phyloP scores from a whole-genome alignment of 1,284 basidiomycete species.

The Heterobasidion irregulare region DNA sequence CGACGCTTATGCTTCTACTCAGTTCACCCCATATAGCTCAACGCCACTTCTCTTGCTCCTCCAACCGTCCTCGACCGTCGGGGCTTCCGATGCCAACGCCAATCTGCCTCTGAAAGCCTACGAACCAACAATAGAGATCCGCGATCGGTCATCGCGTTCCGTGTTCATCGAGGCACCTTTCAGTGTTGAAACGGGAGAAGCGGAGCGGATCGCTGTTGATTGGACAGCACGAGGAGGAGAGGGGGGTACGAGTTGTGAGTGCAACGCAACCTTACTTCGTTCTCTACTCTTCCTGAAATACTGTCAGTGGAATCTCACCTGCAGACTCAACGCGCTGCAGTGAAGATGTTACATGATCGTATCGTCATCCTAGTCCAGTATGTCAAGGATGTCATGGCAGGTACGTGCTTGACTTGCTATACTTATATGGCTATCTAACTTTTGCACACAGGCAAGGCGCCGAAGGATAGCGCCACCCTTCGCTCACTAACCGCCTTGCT shows the following conservation, averaged over 20 bases:
- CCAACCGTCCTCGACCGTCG: constrained; percentile 46
- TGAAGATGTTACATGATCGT: constrained; percentile 92
- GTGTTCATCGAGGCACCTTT: constrained; percentile 80
- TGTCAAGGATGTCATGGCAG: constrained; percentile 65
- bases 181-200: constrained; percentile 95
- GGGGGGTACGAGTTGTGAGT: constrained; percentile 70
- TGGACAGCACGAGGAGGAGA: constrained; percentile 89
- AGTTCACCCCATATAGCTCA: constrained; percentile 70
- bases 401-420: constrained; percentile 29
- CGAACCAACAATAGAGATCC: constrained; percentile 80
- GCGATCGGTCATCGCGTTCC: constrained; percentile 65
- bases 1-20: constrained; percentile 2
- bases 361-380: constrained; percentile 81
- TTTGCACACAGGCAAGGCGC: constrained; percentile 42
- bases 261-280: background rate
- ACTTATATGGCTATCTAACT: background rate
- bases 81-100: constrained; percentile 45
- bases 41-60: constrained; percentile 72
- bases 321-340: constrained; percentile 87
- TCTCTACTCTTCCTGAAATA: background rate
- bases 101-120: constrained; percentile 86
- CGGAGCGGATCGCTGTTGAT: constrained; percentile 96
- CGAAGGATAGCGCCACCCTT: constrained; percentile 72
- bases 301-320: constrained; percentile 78
- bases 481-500: constrained; percentile 82